Base-by-base conservation (phyloP, 75 land plant species). In the Picea glauca region DNA sequence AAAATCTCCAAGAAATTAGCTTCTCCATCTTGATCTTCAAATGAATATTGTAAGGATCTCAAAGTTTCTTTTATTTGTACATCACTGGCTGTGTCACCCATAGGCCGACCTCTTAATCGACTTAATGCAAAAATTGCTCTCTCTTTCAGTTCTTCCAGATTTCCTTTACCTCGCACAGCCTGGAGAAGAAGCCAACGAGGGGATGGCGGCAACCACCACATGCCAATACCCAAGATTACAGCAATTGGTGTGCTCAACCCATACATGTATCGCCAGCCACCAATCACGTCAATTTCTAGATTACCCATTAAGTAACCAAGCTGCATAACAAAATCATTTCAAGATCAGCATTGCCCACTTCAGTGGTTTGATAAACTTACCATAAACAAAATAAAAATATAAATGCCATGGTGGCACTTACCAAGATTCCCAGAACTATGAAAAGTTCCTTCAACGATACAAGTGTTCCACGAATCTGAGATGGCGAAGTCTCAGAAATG, bases 251-350 rank as follows among this genome's bases (percentile, higher is more conserved):
- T 87, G 82, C 96, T 94, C 38, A 87, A 50, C 12, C 96, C 99
- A 84, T 86, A 95, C 99, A 96, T 95, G 73, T 83, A 88, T 35
- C 99, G 90, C 99, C 99, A 96, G 20, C 99, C 99, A n/a, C 96
- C 96, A 61, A 91, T 78, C 20, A 80, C 88, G 80, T 85, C 74
- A 68, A 96, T 95, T 78, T 88, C 79, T 62, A 84, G 58, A 75
- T 87, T 89, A 58, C 96, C 95, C 18, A 91, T 87, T 26, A 90
- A 76, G 84, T 95, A 96, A 60, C 99, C 99, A 73, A 91, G 68
- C 98, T 94, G 78, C 77, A 79, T 6, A 65, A 80, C 65, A 18
- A 76, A 33, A 26, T n/a, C 60, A 32, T 26, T 33, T 32, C 26
- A 35, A 77, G 13, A 74, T 76, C 5, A 56, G 58, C 35, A 35